Evolutionary conservation across 2,329 filamentous ascomycete species (phyloP), one percentile per base, ranked within the genome.

Genomic region (Fonsecaea erecta): DNA sequence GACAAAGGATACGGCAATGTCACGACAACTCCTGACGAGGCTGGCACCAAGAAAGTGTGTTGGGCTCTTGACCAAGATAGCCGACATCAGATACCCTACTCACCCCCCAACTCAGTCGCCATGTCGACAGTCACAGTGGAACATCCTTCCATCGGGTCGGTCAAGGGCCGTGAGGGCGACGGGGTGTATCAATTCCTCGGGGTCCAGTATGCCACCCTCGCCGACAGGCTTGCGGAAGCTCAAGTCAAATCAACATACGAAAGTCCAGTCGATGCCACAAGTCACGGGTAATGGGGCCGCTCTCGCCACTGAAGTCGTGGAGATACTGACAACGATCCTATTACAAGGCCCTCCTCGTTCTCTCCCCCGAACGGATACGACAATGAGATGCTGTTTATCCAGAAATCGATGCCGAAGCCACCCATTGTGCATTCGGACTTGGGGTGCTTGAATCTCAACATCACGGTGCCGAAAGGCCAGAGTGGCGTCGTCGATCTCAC

Each of bases 371-470:
- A 75, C 16, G 81, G 79, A 8, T 76, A 79, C 52, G 76, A 84
- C 40, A 69, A 74, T 1, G 84, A 85, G 63, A 78, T 81, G n/a
- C 69, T 73, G 1, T 78, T 83, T 63, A 79, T 85, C 16, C 84
- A 86, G 61, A 77, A 85, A 8, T 70, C 75, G 0, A 72, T 85
- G 0, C 79, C 82, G 43, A 72, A 73, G 56, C 71, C 70, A 14
- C 71, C 75, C 14, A 76, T 78, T 51, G 75, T 76, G 1, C 76
- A 79, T 58, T 84, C 81, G 11, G 83, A 83, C 24, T 68, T 78
- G 2, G 80, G 85, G 56, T 80, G 83, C 34, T 73, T 86, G 26
- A 84, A 83, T 55, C 73, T 86, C 18, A 85, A 85, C 65, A 80
- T 86, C 54, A 80, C 81, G 0, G 75, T 81, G 0, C 83, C 84